Percentiles rank a stretch among this genome's conserved stretches.
Conservation (phyloP, 192 early-diverging fungal genomes). For the Oehlia diaphana region DNA sequence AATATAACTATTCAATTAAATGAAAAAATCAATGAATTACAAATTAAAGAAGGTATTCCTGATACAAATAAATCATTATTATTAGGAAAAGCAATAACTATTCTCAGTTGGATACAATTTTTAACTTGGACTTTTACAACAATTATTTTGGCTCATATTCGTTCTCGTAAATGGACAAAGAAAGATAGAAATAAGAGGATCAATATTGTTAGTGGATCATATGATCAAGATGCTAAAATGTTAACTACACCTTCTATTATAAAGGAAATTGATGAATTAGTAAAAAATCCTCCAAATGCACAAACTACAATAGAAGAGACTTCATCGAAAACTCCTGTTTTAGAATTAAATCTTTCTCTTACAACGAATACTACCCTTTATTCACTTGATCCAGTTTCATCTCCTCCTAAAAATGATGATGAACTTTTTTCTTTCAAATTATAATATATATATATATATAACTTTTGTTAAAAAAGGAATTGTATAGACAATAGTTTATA, state of each 20-base stretch:
- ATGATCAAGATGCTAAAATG: neutral
- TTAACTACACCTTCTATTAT: neutral
- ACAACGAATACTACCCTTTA: neutral
- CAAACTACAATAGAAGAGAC: neutral
- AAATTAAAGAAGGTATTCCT: neutral
- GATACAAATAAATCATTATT: neutral
- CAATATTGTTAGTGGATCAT: neutral
- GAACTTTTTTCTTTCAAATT: neutral
- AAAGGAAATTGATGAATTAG: neutral
- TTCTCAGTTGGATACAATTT: neutral
- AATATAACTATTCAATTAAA: neutral
- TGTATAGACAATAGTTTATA: no score
- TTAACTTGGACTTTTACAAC: neutral
- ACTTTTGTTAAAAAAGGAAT: no score
- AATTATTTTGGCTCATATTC: neutral
- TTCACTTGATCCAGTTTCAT: neutral
- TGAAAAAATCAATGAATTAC: no score
- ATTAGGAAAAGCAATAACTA: neutral
- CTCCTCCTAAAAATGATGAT: neutral
- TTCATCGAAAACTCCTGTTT: neutral
- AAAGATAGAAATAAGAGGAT: neutral
- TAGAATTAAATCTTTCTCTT: neutral
- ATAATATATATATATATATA: neutral
- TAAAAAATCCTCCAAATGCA: neutral
- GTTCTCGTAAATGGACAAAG: slow-evolving; percentile 1